Percentiles rank a stretch among this genome's conserved stretches.
These are phyloP conservation scores for Starmerella etchellsii DNA, from an alignment of 805 yeast genomes.

Conservation along the genomic window DNA sequence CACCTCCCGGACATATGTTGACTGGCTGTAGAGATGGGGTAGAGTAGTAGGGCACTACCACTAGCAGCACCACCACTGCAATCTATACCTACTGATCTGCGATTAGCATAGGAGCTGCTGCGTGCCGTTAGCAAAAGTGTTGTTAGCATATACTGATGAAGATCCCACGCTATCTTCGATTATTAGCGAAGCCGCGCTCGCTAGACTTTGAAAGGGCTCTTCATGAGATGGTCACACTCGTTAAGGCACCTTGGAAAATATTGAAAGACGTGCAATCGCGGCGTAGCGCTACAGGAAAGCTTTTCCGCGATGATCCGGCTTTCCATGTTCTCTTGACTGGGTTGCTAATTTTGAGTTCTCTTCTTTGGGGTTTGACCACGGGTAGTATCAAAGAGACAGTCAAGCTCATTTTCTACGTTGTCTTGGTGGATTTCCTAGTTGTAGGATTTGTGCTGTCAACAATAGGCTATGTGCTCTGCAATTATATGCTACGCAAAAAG, in stretches of 20 bases:
- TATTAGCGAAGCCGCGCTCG: conserved; percentile 60
- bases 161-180: conserved; percentile 23
- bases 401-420: conserved; percentile 67
- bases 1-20: not conserved
- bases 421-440: conserved; percentile 64
- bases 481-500: conserved; percentile 26
- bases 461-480: conserved; percentile 35
- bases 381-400: conserved; percentile 49
- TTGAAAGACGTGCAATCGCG: conserved; percentile 72
- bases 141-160: conserved; percentile 18
- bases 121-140: too few species aligned
- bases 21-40: too few species aligned
- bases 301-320: conserved; percentile 89
- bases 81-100: too few species aligned
- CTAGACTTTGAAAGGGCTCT: conserved; percentile 84
- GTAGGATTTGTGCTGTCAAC: conserved; percentile 61
- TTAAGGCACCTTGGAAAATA: conserved; percentile 67
- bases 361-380: conserved; percentile 81
- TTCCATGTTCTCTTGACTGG: conserved; percentile 61
- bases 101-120: too few species aligned
- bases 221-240: conserved; percentile 74
- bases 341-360: conserved; percentile 56
- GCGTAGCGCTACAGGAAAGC: conserved; percentile 61
- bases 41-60: too few species aligned
- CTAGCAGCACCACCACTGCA: too few species aligned